Conservation (phyloP, 106 monocot genomes). For the Dendrobium officinale region DNA sequence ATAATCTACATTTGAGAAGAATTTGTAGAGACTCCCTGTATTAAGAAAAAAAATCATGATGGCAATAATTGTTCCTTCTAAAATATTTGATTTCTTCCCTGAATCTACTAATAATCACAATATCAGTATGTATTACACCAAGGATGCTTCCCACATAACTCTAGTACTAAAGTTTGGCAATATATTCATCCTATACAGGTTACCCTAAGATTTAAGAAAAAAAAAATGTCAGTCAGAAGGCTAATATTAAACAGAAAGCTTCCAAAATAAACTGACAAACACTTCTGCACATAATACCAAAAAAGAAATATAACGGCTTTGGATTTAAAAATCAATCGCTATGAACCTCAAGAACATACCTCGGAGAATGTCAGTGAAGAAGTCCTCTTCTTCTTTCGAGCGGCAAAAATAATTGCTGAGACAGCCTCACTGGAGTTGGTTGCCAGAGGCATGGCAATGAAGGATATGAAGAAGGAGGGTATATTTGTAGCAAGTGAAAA, state of each 20-base stretch:
- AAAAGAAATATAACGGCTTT: background rate
- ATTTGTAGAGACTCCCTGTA: background rate
- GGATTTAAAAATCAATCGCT: background rate
- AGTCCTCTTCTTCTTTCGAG: slow-evolving; percentile 62
- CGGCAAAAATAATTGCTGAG: slow-evolving; percentile 72
- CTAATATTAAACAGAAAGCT: background rate
- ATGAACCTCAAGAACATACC: slow-evolving; percentile 25
- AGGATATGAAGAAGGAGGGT: slow-evolving; percentile 76
- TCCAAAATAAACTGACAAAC: background rate
- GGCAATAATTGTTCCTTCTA: background rate
- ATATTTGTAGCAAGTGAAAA: slow-evolving; percentile 66
- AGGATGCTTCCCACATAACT: no score
- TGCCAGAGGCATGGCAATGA: slow-evolving; percentile 74
- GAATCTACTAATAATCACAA: background rate
- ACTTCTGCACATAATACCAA: background rate
- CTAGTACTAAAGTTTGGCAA: background rate
- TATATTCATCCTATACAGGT: background rate
- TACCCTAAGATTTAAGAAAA: background rate
- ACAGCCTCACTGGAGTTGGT: slow-evolving; percentile 83
- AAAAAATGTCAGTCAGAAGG: background rate
- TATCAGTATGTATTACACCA: background rate
- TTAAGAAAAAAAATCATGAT: background rate
- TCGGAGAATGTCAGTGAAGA: slow-evolving; percentile 74
- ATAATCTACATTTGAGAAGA: no score
- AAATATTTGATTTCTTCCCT: background rate